Percentiles rank a stretch among this genome's conserved stretches.
These are phyloP conservation scores for Pestalotiopsis sp. DNA, from an alignment of 2,329 filamentous ascomycete species.

Conservation along the genomic window DNA sequence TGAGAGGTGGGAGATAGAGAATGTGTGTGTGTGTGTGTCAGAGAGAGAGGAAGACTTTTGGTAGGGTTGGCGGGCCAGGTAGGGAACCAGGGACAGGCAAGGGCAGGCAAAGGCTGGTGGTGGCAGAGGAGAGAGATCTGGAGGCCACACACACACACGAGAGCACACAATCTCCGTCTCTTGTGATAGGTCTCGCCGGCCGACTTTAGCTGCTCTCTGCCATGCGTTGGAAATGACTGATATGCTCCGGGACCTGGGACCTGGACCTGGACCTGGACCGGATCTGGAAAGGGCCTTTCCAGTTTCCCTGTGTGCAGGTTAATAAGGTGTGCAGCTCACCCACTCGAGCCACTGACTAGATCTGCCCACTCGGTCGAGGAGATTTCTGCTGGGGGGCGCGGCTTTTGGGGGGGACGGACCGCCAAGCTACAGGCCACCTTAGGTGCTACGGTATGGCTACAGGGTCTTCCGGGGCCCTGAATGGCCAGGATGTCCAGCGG, in stretches of 20 bases:
- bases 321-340: not conserved
- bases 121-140: not conserved
- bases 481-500: not conserved
- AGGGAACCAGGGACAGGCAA: not conserved
- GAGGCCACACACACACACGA: not conserved
- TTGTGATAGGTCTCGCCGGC: not conserved
- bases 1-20: not conserved
- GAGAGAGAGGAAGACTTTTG: not conserved
- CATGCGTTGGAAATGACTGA: not conserved
- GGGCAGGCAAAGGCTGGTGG: not conserved
- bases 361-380: not conserved
- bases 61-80: not conserved
- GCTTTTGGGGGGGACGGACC: not conserved
- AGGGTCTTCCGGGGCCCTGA: not conserved
- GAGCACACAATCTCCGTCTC: not conserved
- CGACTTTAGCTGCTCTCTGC: not conserved
- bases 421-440: not conserved
- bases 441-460: not conserved
- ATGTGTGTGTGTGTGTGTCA: not conserved
- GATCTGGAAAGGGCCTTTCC: not conserved
- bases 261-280: not conserved
- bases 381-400: not conserved
- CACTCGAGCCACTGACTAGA: not conserved
- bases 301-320: not conserved
- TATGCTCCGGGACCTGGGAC: not conserved